phyloP scores from a whole-genome alignment of 1,139 yeast genomes.

The Pichia norvegensis region DNA sequence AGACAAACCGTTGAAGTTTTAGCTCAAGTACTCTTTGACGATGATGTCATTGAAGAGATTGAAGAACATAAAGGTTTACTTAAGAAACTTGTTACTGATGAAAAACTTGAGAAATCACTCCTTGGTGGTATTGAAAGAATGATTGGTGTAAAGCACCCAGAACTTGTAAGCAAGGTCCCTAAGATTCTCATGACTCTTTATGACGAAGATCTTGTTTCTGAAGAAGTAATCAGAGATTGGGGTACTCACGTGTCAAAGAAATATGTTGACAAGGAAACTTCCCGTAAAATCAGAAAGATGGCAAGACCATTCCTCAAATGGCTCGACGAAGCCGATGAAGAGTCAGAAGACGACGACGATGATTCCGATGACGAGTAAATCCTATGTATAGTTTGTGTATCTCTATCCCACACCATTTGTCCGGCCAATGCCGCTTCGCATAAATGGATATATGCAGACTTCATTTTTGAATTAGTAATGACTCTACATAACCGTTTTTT shows the following conservation, averaged over 20 bases:
- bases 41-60: slow-evolving; percentile 65
- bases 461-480: too few species aligned
- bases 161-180: slow-evolving; percentile 67
- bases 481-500: neutral
- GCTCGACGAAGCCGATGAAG: slow-evolving; percentile 92
- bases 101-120: slow-evolving; percentile 74
- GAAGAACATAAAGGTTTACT: slow-evolving; percentile 75
- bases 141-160: slow-evolving; percentile 75
- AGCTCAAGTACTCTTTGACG: slow-evolving; percentile 84
- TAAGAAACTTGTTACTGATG: slow-evolving; percentile 61
- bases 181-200: slow-evolving; percentile 75
- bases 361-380: slow-evolving; percentile 2
- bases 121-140: slow-evolving; percentile 95
- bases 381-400: neutral
- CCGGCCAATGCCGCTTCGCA: too few species aligned
- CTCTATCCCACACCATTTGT: neutral
- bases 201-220: slow-evolving; percentile 76
- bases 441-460: neutral
- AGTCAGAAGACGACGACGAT: slow-evolving; percentile 36
- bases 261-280: slow-evolving; percentile 84
- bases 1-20: slow-evolving; percentile 83
- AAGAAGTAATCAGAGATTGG: slow-evolving; percentile 75
- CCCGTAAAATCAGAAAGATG: slow-evolving; percentile 91
- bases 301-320: slow-evolving; percentile 93
- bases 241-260: slow-evolving; percentile 91